A percentile compares a stretch with the other conserved stretches of the same genome.
Evolutionary conservation across 768 basidiomycete species (phyloP).

Genomic region (Lanmaoa rubissima): DNA sequence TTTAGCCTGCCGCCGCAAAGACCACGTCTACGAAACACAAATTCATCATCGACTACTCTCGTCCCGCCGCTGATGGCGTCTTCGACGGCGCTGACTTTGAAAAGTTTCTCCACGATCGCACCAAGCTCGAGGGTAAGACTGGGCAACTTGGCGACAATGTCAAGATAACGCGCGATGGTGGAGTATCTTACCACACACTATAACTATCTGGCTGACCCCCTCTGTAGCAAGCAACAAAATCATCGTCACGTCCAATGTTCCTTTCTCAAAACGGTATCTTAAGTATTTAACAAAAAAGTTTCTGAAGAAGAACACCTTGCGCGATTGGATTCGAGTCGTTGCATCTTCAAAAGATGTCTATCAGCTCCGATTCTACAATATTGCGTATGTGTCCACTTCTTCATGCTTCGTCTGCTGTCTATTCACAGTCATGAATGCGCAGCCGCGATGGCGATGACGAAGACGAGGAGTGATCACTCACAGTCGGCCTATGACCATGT

Average conservation of each 20-base stretch:
- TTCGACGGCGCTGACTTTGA: slow-evolving; percentile 67
- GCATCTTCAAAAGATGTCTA: slow-evolving; percentile 92
- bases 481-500: neutral
- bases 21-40: slow-evolving; percentile 60
- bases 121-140: slow-evolving; percentile 90
- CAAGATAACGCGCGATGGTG: slow-evolving; percentile 85
- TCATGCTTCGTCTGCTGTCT: neutral
- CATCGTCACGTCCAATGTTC: slow-evolving; percentile 79
- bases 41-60: slow-evolving; percentile 84
- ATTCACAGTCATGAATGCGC: neutral
- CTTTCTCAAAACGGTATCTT: slow-evolving; percentile 95
- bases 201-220: slow-evolving; percentile 2
- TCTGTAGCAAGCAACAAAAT: slow-evolving; percentile 72
- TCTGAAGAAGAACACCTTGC: slow-evolving; percentile 94
- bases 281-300: slow-evolving; percentile 99
- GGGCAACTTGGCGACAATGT: slow-evolving; percentile 90
- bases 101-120: slow-evolving; percentile 92
- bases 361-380: slow-evolving; percentile 93
- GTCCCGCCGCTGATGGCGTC: slow-evolving; percentile 65
- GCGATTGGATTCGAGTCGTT: slow-evolving; percentile 98
- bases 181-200: slow-evolving; percentile 15
- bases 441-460: slow-evolving; percentile 55
- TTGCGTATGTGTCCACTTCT: slow-evolving; percentile 55
- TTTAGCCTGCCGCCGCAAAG: slow-evolving; percentile 59
- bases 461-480: slow-evolving; percentile 42